Evolutionary conservation across 2,329 filamentous ascomycete genomes (phyloP).

Genomic region (Colletotrichum sp.): DNA sequence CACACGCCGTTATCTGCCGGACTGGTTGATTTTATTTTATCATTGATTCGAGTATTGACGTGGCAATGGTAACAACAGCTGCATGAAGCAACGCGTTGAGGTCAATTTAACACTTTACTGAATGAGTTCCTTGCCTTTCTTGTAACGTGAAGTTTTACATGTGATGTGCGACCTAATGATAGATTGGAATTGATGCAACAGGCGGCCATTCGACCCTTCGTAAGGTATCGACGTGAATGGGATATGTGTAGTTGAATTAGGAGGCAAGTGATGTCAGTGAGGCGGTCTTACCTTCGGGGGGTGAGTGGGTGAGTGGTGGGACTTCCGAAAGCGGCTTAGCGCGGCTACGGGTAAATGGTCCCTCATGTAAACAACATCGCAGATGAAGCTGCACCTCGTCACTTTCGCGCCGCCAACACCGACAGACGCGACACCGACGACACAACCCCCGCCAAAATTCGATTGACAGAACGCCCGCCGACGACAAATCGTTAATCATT

Average conservation of each 20-base stretch:
- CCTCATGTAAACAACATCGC: constrained; percentile 26
- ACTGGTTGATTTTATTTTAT: constrained; percentile 24
- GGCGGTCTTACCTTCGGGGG: constrained; percentile 15
- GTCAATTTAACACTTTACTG: background rate
- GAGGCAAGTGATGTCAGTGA: background rate
- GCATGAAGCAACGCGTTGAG: constrained; percentile 14
- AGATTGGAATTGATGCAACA: fast-evolving
- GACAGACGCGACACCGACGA: constrained; percentile 11
- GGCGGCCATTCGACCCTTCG: background rate
- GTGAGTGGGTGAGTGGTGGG: constrained; percentile 18
- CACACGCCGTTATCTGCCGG: background rate
- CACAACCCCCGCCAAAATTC: background rate
- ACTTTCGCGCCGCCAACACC: constrained; percentile 6
- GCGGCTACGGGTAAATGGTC: constrained; percentile 4
- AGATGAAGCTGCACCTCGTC: background rate
- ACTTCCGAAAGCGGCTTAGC: constrained; percentile 26
- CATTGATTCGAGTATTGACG: background rate
- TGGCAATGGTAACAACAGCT: constrained; percentile 23
- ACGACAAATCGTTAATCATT: background rate
- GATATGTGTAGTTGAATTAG: background rate
- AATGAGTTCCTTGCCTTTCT: background rate
- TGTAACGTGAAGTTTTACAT: background rate
- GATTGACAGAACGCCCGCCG: background rate
- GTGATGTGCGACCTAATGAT: background rate
- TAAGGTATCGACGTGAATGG: background rate